These are phyloP conservation scores for Elasticomyces elasticus DNA, from an alignment of 495 filamentous ascomycete genomes.

Conservation along the genomic window DNA sequence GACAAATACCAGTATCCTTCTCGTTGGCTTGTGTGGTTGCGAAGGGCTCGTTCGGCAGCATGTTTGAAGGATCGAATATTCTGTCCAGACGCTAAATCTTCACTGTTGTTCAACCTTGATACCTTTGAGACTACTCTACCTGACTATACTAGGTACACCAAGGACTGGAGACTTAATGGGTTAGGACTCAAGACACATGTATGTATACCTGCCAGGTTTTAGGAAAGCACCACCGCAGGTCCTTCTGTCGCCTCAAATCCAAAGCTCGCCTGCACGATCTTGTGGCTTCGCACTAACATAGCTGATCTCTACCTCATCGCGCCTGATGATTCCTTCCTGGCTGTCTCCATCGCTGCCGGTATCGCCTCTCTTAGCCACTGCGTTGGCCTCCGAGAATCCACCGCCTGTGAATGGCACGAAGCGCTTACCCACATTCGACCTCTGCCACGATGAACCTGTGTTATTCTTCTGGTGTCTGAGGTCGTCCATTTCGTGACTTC, in stretches of 20 bases:
- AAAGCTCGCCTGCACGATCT: background rate
- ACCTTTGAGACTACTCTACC: too few relatives aligned
- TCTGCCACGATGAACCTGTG: background rate
- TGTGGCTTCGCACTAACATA: background rate
- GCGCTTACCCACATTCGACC: background rate
- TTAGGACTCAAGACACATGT: too few relatives aligned
- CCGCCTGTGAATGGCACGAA: background rate
- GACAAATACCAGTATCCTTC: too few relatives aligned
- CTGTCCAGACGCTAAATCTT: too few relatives aligned
- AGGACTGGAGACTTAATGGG: too few relatives aligned
- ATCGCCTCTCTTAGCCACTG: background rate
- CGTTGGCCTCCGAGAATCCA: background rate
- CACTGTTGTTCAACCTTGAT: too few relatives aligned
- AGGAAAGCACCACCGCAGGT: background rate
- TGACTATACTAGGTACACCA: too few relatives aligned
- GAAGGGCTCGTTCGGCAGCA: too few relatives aligned
- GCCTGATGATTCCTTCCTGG: slow-evolving; percentile 2
- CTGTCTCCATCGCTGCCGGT: background rate
- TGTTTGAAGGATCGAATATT: too few relatives aligned
- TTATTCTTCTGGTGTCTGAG: background rate
- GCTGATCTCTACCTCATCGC: background rate
- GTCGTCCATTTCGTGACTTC: background rate
- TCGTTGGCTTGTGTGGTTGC: too few relatives aligned
- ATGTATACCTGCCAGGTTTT: too few relatives aligned
- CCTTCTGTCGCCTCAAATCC: background rate